phyloP scores from a whole-genome alignment of 208 protist species.

The Crithidia expoeki region DNA sequence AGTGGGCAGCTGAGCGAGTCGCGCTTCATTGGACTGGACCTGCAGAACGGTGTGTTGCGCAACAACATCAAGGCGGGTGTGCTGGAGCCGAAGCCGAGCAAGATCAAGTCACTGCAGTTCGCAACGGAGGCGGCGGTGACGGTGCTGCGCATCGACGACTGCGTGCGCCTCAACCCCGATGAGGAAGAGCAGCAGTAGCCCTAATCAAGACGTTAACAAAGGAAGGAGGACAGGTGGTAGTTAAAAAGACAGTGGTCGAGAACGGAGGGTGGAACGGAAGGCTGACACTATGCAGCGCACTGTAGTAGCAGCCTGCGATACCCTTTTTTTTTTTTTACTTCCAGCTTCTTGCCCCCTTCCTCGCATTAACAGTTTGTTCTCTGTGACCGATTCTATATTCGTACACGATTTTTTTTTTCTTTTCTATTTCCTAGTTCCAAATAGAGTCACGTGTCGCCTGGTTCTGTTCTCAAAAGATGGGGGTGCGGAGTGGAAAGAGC shows the following conservation, averaged over 20 bases:
- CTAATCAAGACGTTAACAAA: not conserved
- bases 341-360: no score
- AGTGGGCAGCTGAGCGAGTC: constrained; percentile 40
- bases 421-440: not conserved
- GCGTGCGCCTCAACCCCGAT: constrained; percentile 96
- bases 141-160: constrained; percentile 99
- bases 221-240: no score
- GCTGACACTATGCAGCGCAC: not conserved
- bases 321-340: no score
- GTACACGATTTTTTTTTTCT: no score
- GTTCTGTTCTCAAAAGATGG: not conserved
- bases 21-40: constrained; percentile 94
- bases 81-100: constrained; percentile 98
- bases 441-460: not conserved
- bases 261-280: no score
- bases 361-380: not conserved
- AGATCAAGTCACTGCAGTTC: constrained; percentile 99
- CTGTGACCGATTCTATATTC: not conserved
- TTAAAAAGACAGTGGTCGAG: no score
- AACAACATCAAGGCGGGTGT: constrained; percentile 98
- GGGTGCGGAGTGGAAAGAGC: no score
- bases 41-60: constrained; percentile 93
- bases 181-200: constrained; percentile 57
- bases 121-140: constrained; percentile 99
- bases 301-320: not conserved